Base-by-base conservation (phyloP, 2,329 filamentous ascomycete species). In the Pochonia chlamydosporia region DNA sequence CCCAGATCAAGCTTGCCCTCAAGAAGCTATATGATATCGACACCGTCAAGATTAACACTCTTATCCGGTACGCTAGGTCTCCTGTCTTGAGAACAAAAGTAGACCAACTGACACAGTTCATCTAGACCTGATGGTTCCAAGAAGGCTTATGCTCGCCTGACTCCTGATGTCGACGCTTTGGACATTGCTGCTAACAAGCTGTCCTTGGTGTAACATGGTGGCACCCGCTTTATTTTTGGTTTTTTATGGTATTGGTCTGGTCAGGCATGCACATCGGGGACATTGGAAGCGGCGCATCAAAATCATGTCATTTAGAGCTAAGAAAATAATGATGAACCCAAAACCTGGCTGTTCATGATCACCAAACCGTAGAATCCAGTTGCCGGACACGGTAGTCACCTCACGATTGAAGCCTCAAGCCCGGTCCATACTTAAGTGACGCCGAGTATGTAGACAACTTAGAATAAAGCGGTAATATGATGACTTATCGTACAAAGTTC, bases 1-100 rank as follows among this genome's bases (percentile, higher is more conserved):
- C 90, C 70, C 93, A 99, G 81, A 99, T 99, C 79, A 96, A 96
- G 84, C 80, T 84, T 65, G 88, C 92, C 56, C 79, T 99, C 61
- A 99, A 97, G 90, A 96, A 93, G 85, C 86, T 97, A 61, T 99
- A 99, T 75, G 93, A 97, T 73, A 93, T 99, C 60, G 92, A 96
- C 69, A 87, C 83, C 63, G 79, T 97, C 77, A 97, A 97, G 87
- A 90, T 99, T 81, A 99, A 99, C 85, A 99, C 93, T 62, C 83
- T 99, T 62, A 91, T 99, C 80, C 87, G 91, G 87, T 92, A 83
- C 50, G 80, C 67, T 31, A 33, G 13, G 6, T 9, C 11, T 35
- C 10, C 8, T 20, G 14, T 14, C n/a, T 4, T 13, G 14, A 14
- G 8, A 10, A 4, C 9, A 23, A 26, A 25, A 14, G 13, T 10